These are phyloP conservation scores for Candida mesenterica DNA, from an alignment of 1,139 yeast species.

Conservation along the genomic window DNA sequence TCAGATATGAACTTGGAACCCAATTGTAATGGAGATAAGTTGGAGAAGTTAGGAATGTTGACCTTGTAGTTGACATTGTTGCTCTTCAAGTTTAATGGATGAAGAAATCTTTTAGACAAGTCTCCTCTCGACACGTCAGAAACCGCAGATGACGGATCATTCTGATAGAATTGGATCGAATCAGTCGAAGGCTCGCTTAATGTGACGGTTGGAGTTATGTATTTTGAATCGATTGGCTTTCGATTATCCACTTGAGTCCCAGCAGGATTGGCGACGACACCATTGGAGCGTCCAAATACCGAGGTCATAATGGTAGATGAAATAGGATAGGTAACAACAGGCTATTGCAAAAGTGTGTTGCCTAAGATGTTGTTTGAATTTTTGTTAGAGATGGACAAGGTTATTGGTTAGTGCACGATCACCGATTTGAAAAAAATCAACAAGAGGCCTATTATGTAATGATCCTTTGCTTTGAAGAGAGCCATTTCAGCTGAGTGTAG, in stretches of 20 bases:
- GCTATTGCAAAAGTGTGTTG: too few species aligned
- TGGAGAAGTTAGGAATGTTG: conserved; percentile 44
- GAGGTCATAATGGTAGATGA: background rate
- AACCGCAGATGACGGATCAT: conserved; percentile 19
- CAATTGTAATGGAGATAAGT: conserved; percentile 42
- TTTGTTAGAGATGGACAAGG: conserved; percentile 3
- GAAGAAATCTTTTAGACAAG: conserved; percentile 34
- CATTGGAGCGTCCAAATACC: conserved; percentile 1
- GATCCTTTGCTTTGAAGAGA: too few species aligned
- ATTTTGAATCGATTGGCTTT: conserved; percentile 20
- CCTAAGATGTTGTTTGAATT: background rate
- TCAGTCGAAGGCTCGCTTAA: conserved; percentile 31
- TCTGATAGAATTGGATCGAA: conserved; percentile 39
- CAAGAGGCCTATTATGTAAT: background rate
- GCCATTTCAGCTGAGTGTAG: too few species aligned
- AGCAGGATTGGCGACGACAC: background rate
- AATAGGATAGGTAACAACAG: too few species aligned
- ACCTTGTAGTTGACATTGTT: conserved; percentile 46
- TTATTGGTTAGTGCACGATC: background rate
- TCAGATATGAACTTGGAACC: conserved; percentile 47
- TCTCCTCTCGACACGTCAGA: conserved; percentile 26
- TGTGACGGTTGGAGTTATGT: conserved; percentile 37
- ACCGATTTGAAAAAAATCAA: too few species aligned
- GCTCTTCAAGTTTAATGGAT: conserved; percentile 37
- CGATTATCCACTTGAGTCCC: background rate